These are phyloP conservation scores for Melastoma malabathricum DNA, from an alignment of 345 rosid genomes.

Conservation along the genomic window DNA sequence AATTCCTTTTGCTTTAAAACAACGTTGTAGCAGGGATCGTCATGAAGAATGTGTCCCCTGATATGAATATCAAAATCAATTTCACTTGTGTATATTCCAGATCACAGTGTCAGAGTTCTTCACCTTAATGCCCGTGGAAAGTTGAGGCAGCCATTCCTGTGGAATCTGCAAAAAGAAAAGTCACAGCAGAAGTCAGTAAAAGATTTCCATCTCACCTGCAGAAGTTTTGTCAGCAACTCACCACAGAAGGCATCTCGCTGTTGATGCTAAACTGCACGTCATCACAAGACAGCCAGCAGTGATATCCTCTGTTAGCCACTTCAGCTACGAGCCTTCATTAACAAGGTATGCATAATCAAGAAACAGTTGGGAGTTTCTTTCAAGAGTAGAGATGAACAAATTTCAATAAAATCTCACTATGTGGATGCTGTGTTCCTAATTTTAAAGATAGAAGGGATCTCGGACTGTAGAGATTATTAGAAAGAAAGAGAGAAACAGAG, in stretches of 20 bases:
- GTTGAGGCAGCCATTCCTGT: conserved; percentile 53
- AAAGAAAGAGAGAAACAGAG: background rate
- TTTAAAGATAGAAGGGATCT: too few species aligned
- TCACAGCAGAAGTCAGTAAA: background rate
- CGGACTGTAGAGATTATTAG: background rate
- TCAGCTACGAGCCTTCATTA: conserved; percentile 30
- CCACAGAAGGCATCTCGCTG: conserved; percentile 18
- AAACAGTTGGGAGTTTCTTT: too few species aligned
- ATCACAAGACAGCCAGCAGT: conserved; percentile 32
- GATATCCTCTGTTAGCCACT: conserved; percentile 31
- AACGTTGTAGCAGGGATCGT: conserved; percentile 1
- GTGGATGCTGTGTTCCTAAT: too few species aligned
- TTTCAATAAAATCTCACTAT: too few species aligned
- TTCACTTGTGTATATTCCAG: background rate
- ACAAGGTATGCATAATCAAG: conserved; percentile 2
- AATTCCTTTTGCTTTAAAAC: conserved; percentile 3
- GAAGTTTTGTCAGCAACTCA: conserved; percentile 10
- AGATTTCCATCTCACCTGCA: too few species aligned
- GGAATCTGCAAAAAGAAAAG: conserved; percentile 33
- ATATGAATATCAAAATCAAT: background rate
- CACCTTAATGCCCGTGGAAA: conserved; percentile 54
- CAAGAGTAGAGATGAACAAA: too few species aligned
- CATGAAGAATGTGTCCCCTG: conserved; percentile 2
- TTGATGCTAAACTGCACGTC: conserved; percentile 12
- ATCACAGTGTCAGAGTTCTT: conserved; percentile 5